Conservation (phyloP, 2,329 filamentous ascomycete genomes). For the Epichloe gansuensis region DNA sequence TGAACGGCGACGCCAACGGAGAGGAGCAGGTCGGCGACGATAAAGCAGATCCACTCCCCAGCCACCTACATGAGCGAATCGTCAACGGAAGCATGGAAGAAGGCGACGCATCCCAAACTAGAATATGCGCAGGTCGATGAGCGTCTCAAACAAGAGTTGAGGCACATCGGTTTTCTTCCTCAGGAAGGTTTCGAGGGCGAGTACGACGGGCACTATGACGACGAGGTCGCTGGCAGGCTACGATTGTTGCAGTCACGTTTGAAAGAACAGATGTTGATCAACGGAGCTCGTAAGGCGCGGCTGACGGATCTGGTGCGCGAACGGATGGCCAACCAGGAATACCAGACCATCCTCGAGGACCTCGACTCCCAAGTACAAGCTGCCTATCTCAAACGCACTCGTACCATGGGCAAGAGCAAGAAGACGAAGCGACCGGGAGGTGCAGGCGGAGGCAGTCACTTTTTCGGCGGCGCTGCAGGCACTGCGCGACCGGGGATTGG, state of each 20-base stretch:
- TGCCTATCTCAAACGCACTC: conserved; percentile 89
- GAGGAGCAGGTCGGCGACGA: conserved; percentile 23
- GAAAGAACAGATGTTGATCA: conserved; percentile 71
- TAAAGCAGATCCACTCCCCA: conserved; percentile 37
- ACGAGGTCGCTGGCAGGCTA: conserved; percentile 83
- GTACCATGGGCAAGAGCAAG: conserved; percentile 87
- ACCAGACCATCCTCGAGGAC: conserved; percentile 91
- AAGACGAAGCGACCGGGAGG: conserved; percentile 75
- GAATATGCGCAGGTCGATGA: conserved; percentile 84
- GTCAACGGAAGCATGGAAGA: conserved; percentile 65
- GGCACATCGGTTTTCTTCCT: conserved; percentile 78
- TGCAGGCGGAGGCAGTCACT: conserved; percentile 58
- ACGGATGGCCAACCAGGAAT: conserved; percentile 92
- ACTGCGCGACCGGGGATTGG: conserved; percentile 72
- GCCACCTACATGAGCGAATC: conserved; percentile 74
- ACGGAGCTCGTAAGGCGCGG: conserved; percentile 80
- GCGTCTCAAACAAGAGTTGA: conserved; percentile 79
- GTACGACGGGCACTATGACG: conserved; percentile 83
- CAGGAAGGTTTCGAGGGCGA: conserved; percentile 54
- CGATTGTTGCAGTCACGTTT: conserved; percentile 75
- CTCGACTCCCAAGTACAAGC: conserved; percentile 90
- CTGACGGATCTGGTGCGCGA: conserved; percentile 81
- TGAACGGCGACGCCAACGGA: conserved; percentile 36
- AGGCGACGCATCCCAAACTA: conserved; percentile 59
- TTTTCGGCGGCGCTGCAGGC: conserved; percentile 44